Conservation (phyloP, 1,284 basidiomycete genomes). For the Pulveroboletus sp. region DNA sequence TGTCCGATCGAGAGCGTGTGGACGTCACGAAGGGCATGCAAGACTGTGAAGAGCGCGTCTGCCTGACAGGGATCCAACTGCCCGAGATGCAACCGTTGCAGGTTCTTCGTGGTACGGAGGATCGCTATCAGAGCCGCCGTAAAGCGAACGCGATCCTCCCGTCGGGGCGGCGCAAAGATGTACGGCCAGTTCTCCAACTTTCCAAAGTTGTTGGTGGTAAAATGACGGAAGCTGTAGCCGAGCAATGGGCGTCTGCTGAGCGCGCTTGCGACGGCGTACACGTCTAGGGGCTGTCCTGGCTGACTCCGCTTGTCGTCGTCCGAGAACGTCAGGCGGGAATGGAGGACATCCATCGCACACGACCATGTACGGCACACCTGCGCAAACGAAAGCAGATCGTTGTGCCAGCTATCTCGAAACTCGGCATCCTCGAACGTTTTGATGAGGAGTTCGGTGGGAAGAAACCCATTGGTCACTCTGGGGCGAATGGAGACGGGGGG, state of each 20-base stretch:
- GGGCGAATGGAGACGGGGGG: constrained; percentile 7
- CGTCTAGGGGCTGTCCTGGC: constrained; percentile 9
- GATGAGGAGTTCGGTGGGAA: constrained; percentile 24
- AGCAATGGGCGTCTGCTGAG: constrained; percentile 9
- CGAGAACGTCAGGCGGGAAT: constrained; percentile 17
- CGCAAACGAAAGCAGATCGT: constrained; percentile 24
- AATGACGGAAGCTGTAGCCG: constrained; percentile 9
- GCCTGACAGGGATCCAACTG: constrained; percentile 11
- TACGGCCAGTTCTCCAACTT: constrained; percentile 2
- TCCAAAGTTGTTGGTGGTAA: constrained; percentile 19
- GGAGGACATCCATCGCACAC: constrained; percentile 24
- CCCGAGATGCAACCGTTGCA: constrained; percentile 14
- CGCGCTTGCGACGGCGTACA: constrained; percentile 11
- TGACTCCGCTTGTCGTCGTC: constrained; percentile 6
- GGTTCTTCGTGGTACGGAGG: constrained; percentile 19
- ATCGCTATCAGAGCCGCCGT: constrained; percentile 19
- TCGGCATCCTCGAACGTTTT: constrained; percentile 21
- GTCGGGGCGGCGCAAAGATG: not conserved
- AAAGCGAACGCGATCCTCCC: constrained; percentile 5
- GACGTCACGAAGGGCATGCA: constrained; percentile 10
- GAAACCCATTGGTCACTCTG: constrained; percentile 7
- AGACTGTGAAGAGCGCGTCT: constrained; percentile 8
- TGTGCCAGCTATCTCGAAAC: constrained; percentile 18
- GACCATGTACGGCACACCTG: constrained; percentile 25
- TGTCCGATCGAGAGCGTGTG: constrained; percentile 14